Conservation (phyloP, 2,329 filamentous ascomycete species). For the Thermoascus crustaceus region DNA sequence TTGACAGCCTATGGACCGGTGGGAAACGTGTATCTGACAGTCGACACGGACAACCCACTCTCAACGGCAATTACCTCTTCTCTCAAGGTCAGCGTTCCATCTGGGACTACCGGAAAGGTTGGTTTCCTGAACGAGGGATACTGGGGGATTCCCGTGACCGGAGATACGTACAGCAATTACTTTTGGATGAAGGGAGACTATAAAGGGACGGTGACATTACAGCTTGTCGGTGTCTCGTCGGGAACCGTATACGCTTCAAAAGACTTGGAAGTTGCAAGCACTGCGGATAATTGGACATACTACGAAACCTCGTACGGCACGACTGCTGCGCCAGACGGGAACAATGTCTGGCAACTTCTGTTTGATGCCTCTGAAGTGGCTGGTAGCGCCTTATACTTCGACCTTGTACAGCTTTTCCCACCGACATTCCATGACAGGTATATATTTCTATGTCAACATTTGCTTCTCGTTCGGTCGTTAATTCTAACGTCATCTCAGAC, state of each 20-base stretch:
- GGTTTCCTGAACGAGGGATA: conserved; percentile 41
- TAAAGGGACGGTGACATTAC: conserved; percentile 16
- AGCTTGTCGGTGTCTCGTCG: conserved; percentile 18
- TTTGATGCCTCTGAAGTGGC: conserved; percentile 41
- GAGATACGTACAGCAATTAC: conserved; percentile 18
- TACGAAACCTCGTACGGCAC: conserved; percentile 15
- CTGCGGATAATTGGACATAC: conserved; percentile 9
- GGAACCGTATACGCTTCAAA: conserved; percentile 18
- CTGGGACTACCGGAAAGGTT: conserved; percentile 20
- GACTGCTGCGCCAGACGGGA: conserved; percentile 20
- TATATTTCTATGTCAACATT: too few species aligned
- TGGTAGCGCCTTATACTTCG: conserved; percentile 45
- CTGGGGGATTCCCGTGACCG: conserved; percentile 21
- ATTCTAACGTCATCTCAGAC: conserved; percentile 10
- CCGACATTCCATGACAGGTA: conserved; percentile 52
- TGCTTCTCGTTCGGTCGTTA: background rate
- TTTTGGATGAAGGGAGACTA: conserved; percentile 28
- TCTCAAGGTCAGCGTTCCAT: conserved; percentile 30
- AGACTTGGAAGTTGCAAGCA: conserved; percentile 20
- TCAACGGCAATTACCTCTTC: conserved; percentile 47
- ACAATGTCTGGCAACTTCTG: conserved; percentile 50
- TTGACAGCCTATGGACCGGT: conserved; percentile 42
- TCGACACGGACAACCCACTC: conserved; percentile 44
- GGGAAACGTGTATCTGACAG: conserved; percentile 37
- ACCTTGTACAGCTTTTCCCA: conserved; percentile 53